These are phyloP conservation scores for Acmispon strigosus DNA, from an alignment of 306 rosid genomes.

Conservation along the genomic window DNA sequence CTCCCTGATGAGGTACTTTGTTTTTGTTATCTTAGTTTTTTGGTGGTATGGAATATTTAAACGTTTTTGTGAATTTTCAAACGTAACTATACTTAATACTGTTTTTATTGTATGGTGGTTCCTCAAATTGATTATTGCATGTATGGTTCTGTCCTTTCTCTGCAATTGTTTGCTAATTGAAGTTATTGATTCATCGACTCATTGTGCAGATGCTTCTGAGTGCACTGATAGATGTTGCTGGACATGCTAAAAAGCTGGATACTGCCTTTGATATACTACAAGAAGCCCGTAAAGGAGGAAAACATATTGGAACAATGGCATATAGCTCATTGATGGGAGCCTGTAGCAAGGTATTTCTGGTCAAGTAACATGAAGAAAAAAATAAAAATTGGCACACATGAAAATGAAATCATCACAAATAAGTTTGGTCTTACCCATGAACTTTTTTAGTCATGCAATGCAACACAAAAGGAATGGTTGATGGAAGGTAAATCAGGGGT, in stretches of 20 bases:
- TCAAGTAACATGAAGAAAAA: conserved; percentile 15
- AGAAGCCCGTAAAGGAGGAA: conserved; percentile 61
- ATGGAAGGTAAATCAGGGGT: neutral
- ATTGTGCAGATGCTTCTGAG: conserved; percentile 81
- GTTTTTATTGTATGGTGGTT: conserved; percentile 3
- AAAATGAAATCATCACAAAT: neutral
- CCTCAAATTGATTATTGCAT: conserved; percentile 13
- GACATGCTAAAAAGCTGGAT: conserved; percentile 87
- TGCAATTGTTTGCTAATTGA: conserved; percentile 16
- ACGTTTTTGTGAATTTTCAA: conserved; percentile 4
- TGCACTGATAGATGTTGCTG: conserved; percentile 93
- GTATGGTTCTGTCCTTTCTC: conserved; percentile 6
- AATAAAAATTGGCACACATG: neutral
- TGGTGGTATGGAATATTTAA: neutral
- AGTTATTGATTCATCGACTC: conserved; percentile 15
- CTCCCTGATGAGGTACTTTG: conserved; percentile 79
- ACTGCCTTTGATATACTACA: conserved; percentile 74
- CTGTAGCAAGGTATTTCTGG: conserved; percentile 81
- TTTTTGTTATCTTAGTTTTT: neutral
- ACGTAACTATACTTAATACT: neutral
- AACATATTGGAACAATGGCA: conserved; percentile 50
- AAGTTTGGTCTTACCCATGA: neutral
- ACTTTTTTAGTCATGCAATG: neutral
- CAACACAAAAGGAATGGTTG: conserved; percentile 3
- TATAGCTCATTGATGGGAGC: conserved; percentile 99